Percentiles rank a stretch among this genome's conserved stretches.
These are phyloP conservation scores for Toxoplasma gondii DNA, from an alignment of 169 alveolate genomes.

Conservation along the genomic window DNA sequence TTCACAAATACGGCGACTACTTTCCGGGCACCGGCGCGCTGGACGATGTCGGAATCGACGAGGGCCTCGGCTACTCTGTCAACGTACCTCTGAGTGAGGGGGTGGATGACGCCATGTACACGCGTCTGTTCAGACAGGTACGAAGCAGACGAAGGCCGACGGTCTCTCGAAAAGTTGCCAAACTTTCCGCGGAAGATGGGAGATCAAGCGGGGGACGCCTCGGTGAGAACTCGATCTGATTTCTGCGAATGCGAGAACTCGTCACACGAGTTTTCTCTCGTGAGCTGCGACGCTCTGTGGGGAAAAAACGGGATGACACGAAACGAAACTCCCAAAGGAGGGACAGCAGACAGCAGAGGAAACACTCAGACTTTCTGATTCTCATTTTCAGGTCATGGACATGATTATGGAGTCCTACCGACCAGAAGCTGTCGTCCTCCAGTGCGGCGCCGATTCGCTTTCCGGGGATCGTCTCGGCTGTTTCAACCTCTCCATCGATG, in stretches of 20 bases:
- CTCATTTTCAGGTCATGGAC: slow-evolving; percentile 81
- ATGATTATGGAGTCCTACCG: slow-evolving; percentile 93
- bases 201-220: too few species aligned
- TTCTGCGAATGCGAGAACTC: too few species aligned
- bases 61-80: slow-evolving; percentile 94
- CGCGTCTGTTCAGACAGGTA: slow-evolving; percentile 85
- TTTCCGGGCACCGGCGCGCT: slow-evolving; percentile 99
- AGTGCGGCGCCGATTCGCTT: slow-evolving; percentile 99
- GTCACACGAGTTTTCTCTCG: too few species aligned
- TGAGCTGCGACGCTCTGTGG: too few species aligned
- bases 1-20: slow-evolving; percentile 98
- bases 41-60: slow-evolving; percentile 95
- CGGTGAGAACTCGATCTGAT: too few species aligned
- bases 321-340: too few species aligned
- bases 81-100: slow-evolving; percentile 99
- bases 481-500: slow-evolving; percentile 96
- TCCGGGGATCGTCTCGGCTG: slow-evolving; percentile 98
- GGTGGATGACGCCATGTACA: slow-evolving; percentile 95
- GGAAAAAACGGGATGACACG: too few species aligned
- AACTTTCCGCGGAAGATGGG: not conserved
- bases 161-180: not conserved
- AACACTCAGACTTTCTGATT: too few species aligned
- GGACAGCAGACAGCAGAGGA: too few species aligned
- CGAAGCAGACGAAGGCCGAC: not conserved
- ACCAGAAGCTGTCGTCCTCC: slow-evolving; percentile 98